Conservation (phyloP, 2,329 filamentous ascomycete genomes). For the Fusarium pseudocircinatum region DNA sequence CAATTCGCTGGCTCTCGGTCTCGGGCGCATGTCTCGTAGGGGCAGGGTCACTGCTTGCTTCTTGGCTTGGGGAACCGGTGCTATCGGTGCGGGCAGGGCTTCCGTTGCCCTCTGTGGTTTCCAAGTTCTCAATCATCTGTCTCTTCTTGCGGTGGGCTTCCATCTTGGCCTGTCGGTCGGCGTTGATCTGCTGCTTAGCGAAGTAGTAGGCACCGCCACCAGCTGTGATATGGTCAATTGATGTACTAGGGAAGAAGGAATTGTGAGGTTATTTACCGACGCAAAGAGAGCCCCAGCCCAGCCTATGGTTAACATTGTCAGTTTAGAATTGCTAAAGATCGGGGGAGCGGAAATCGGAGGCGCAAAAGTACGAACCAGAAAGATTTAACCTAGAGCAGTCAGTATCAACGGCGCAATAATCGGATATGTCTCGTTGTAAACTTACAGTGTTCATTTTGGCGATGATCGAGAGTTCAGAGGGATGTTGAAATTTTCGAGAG, state of each 20-base stretch:
- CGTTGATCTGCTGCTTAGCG: conserved; percentile 93
- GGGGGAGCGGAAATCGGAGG: conserved; percentile 3
- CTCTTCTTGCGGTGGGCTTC: conserved; percentile 73
- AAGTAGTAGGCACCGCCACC: conserved; percentile 95
- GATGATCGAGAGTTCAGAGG: background rate
- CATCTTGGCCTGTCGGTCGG: conserved; percentile 79
- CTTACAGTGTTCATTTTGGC: conserved; percentile 66
- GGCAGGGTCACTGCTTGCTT: conserved; percentile 82
- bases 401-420: conserved; percentile 30
- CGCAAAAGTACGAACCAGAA: conserved; percentile 65
- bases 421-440: conserved; percentile 4
- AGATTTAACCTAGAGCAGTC: conserved; percentile 63
- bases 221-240: conserved; percentile 59
- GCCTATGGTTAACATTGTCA: conserved; percentile 60
- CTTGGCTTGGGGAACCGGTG: conserved; percentile 72
- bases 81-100: conserved; percentile 67
- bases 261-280: conserved; percentile 66
- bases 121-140: conserved; percentile 65
- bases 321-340: conserved; percentile 2
- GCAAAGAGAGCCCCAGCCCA: conserved; percentile 92
- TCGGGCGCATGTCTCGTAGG: conserved; percentile 83
- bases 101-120: conserved; percentile 56
- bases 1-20: conserved; percentile 71
- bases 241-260: background rate
- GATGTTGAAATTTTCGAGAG: conserved; percentile 10